A percentile compares a stretch with the other conserved stretches of the same genome.
phyloP scores from a whole-genome alignment of 177 flowering plant genomes.

The Tripterygium wilfordii region DNA sequence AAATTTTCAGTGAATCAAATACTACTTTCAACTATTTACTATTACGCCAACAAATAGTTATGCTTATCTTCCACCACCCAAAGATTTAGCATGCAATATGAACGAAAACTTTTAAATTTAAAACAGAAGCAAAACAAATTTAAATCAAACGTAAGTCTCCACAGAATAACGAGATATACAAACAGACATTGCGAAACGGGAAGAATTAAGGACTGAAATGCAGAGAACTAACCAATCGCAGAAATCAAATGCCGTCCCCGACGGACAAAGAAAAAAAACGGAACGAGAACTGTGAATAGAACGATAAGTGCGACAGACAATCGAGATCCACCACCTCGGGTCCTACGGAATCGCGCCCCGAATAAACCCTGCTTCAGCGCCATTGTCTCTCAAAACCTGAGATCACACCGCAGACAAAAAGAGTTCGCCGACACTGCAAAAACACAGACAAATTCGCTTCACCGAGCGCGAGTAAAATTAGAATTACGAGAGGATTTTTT shows the following conservation, averaged over 20 bases:
- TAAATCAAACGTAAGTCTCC: no score
- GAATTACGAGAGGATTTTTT: conserved; percentile 2
- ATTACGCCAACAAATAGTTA: no score
- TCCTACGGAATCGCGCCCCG: conserved; percentile 23
- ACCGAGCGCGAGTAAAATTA: background rate
- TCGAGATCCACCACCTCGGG: conserved; percentile 36
- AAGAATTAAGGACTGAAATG: background rate
- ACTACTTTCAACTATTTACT: no score
- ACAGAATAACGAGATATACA: no score
- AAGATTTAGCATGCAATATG: no score
- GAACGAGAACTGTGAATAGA: conserved; percentile 43
- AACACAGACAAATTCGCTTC: background rate
- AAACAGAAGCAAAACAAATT: no score
- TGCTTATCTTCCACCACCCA: no score
- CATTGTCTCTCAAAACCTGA: conserved; percentile 30
- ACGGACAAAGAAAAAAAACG: conserved; percentile 51
- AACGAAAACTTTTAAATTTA: no score
- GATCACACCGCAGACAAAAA: conserved; percentile 1
- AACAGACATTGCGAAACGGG: background rate
- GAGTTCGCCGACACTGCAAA: no score
- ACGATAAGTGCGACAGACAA: conserved; percentile 30
- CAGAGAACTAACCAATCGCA: conserved; percentile 26
- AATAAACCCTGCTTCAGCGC: conserved; percentile 43
- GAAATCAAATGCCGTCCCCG: conserved; percentile 22
- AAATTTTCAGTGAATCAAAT: no score